Evolutionary conservation across 768 basidiomycete genomes (phyloP), one percentile per base, ranked within the genome.

Genomic region (Podaxis sp.): DNA sequence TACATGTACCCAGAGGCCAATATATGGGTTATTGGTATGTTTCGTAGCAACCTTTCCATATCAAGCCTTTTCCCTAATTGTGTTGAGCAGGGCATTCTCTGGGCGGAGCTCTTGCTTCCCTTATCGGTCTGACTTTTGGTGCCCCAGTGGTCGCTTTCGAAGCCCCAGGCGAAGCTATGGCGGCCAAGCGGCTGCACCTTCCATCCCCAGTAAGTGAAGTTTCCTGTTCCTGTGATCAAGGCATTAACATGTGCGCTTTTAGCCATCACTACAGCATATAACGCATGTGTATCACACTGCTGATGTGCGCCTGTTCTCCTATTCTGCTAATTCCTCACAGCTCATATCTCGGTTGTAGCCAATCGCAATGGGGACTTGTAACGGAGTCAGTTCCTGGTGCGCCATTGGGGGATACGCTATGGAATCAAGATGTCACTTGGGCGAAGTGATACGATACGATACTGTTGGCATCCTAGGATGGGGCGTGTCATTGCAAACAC

Each of bases 281-380:
- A 95, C 90, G 0, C 94, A 98, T 69, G 81, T 98, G 7, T 96
- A 92, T 69, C 90, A 98, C 71, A 98, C 91, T 0, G 96, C 90
- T 22, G 96, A 99, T 58, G 82, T 83, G 65, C 60, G 80, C 72
- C 9, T 63, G 9, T 33, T 33, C 33, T 9, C 33, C 33, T 33
- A 9, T 19, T 26, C 51, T 58, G 26, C 5, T 22, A 48, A 15
- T 65, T 51, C 19, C 64, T 57, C 15, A 42, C 15, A 46, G 15
- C n/a, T 30, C 30, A 65, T n/a, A 19, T 17, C 36, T 60, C 12
- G 24, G 7, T 2, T 44, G n/a, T 48, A 83, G 79, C 96, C 96
- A 0, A 92, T 98, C 39, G 85, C 96, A 2, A 91, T 92, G 85
- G 92, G 92, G 1, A 81, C 81, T 0, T 95, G 93, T 69, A 95